A percentile compares a stretch with the other conserved stretches of the same genome.
These are phyloP conservation scores for Farysia itapuensis DNA, from an alignment of 1,284 basidiomycete species.

Conservation along the genomic window DNA sequence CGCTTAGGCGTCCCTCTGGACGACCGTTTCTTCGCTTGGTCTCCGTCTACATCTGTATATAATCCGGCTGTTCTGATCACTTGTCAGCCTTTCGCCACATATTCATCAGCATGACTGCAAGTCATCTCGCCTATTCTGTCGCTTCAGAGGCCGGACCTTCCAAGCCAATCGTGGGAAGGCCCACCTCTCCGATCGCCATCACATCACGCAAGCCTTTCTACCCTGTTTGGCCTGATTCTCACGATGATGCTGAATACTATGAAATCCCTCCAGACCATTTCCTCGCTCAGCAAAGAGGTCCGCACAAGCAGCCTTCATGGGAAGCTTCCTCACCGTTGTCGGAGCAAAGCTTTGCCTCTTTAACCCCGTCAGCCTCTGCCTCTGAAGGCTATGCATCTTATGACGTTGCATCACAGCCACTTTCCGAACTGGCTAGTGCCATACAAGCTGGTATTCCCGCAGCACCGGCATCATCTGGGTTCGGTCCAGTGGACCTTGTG, in stretches of 20 bases:
- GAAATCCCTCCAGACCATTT: conserved; percentile 49
- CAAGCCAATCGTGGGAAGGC: background rate
- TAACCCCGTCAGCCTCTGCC: background rate
- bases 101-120: conserved; percentile 1
- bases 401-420: conserved; percentile 3
- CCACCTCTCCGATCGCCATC: background rate
- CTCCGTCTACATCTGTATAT: too few relatives aligned
- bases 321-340: conserved; percentile 2
- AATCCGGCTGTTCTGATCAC: too few relatives aligned
- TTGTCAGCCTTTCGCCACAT: too few relatives aligned
- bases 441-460: conserved; percentile 21
- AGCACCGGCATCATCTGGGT: conserved; percentile 9
- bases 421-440: conserved; percentile 34
- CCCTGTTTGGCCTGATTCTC: conserved; percentile 28
- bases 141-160: conserved; percentile 1
- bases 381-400: background rate
- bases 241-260: conserved; percentile 41
- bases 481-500: conserved; percentile 18
- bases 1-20: too few relatives aligned
- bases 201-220: conserved; percentile 21
- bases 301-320: conserved; percentile 10
- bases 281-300: conserved; percentile 41
- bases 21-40: too few relatives aligned
- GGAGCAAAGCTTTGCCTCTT: conserved; percentile 2
- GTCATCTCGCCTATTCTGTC: background rate